Base-by-base conservation (phyloP, 1,284 basidiomycete species). In the Ustilago trichophora region DNA sequence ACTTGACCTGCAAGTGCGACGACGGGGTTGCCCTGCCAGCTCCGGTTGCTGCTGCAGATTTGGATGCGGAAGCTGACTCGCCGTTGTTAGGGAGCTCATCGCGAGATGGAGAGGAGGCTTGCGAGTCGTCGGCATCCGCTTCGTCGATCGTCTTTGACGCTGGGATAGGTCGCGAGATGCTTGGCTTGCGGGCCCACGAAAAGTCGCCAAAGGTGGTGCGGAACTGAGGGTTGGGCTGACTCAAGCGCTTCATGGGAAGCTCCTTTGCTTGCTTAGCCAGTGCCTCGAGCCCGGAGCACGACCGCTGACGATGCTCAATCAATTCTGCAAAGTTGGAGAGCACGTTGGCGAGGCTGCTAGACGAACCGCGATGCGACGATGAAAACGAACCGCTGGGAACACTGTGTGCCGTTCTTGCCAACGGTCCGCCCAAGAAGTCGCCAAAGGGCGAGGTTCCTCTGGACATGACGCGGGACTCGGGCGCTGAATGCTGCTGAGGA, bases 271-370 rank as follows among this genome's bases (percentile, higher is more conserved):
- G 65, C 29, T 63, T 54, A 13, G 59, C 65, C 13, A 69, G 55
- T 12, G 65, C 65, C 35, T 69, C 65, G 18, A 69, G 38, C 1
- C 59, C 58, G 5, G 65, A 69, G 29, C 65, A 69, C 22, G 65
- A 69, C 10, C 59, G 57, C 33, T 69, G 65, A 27, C 65, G 65
- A n/a, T 63, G 50, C 38, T 69, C 59, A 34, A 69, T 63, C 31
- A 69, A 40, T 34, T 69, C 65, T n/a, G 65, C 65, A 41, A 63
- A 63, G 38, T 63, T 58, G 24, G 58, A 69, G 6, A 69, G 35
- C 18, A 69, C 65, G 26, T 36, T 58, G 33, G 51, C 65, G 2
- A 69, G 48, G 19, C 65, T 41, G 24, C 42, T 45, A 40, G 64
- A 57, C 10, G 65, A 57, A 16, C 41, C 50, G 12, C 58, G 45